These are phyloP conservation scores for Alternaria brassicicola DNA, from an alignment of 2,329 filamentous ascomycete species.

Conservation along the genomic window DNA sequence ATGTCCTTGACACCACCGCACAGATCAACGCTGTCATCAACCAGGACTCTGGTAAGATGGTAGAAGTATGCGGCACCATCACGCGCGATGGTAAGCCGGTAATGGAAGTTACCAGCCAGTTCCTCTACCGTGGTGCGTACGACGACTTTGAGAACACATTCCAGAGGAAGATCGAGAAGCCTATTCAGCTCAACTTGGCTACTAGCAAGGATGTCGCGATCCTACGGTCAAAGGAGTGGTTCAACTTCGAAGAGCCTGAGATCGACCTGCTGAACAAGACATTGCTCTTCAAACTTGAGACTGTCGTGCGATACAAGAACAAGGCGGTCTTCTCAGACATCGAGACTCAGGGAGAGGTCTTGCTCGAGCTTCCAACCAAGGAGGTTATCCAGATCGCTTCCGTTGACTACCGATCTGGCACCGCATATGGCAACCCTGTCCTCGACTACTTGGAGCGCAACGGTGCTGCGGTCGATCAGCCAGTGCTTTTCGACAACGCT, in stretches of 20 bases:
- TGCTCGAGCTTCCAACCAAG: constrained; percentile 94
- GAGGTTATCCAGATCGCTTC: constrained; percentile 97
- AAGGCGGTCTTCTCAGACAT: constrained; percentile 89
- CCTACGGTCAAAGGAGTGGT: constrained; percentile 97
- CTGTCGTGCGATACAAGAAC: constrained; percentile 92
- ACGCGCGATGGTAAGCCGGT: constrained; percentile 80
- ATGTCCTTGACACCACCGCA: constrained; percentile 88
- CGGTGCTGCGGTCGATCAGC: constrained; percentile 91
- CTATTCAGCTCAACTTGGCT: constrained; percentile 87
- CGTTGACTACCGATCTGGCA: constrained; percentile 90
- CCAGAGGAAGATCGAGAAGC: constrained; percentile 94
- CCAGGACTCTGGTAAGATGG: constrained; percentile 98
- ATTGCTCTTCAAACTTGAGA: constrained; percentile 93
- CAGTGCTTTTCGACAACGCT: constrained; percentile 94
- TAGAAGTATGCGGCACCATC: constrained; percentile 98
- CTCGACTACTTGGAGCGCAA: constrained; percentile 94
- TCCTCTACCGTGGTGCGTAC: constrained; percentile 93
- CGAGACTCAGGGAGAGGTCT: constrained; percentile 88
- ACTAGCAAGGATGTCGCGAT: constrained; percentile 93
- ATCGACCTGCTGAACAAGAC: constrained; percentile 91
- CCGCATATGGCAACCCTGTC: constrained; percentile 94
- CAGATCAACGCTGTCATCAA: constrained; percentile 98
- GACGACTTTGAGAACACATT: constrained; percentile 97
- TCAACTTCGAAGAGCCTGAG: constrained; percentile 82
- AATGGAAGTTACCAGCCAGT: constrained; percentile 99